Conservation (phyloP, 1,284 basidiomycete species). For the Leucoagaricus sp. region DNA sequence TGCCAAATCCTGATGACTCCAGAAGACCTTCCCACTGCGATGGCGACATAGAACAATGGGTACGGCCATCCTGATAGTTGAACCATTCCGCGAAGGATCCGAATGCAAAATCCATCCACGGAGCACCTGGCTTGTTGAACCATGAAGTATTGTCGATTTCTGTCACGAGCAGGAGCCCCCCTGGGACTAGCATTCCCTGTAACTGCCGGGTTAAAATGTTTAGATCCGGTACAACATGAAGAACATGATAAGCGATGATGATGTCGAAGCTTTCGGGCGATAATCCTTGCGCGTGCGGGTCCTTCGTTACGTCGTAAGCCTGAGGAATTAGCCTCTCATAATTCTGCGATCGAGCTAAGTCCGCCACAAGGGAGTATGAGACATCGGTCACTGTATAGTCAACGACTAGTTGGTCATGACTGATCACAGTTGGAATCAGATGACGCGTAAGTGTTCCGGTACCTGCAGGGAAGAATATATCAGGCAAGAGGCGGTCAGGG, state of each 20-base stretch:
- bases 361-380: conserved; percentile 6
- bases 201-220: conserved; percentile 5
- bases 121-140: conserved; percentile 12
- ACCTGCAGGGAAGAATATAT: background rate
- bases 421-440: background rate
- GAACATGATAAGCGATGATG: conserved; percentile 16
- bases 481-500: background rate
- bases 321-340: conserved; percentile 1
- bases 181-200: conserved; percentile 15
- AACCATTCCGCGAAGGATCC: conserved; percentile 10
- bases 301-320: background rate
- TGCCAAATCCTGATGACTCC: background rate
- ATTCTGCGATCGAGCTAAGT: background rate
- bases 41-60: background rate
- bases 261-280: conserved; percentile 17
- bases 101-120: conserved; percentile 17
- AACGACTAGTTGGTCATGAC: background rate
- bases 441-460: conserved; percentile 1
- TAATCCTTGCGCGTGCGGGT: background rate
- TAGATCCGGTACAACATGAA: conserved; percentile 9
- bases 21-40: background rate
- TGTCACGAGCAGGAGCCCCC: conserved; percentile 15
- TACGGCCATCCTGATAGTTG: background rate
- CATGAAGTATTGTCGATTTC: conserved; percentile 17
- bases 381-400: conserved; percentile 7